Percentiles rank a stretch among this genome's conserved stretches.
phyloP scores from a whole-genome alignment of 768 basidiomycete genomes.

The Bullera alba region DNA sequence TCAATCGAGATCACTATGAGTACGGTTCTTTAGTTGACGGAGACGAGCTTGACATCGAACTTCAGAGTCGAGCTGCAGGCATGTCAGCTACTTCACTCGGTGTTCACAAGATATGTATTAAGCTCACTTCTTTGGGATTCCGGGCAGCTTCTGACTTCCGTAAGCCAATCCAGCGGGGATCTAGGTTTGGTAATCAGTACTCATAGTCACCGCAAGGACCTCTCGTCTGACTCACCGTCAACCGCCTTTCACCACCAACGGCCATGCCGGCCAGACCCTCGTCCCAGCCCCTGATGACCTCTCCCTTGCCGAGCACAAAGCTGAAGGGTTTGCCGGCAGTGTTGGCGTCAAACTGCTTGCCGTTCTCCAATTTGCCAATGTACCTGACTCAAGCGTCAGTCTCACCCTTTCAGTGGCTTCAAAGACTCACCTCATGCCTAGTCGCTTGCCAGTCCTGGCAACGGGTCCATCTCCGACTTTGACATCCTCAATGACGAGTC shows the following conservation, averaged over 20 bases:
- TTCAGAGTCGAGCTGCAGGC: conserved; percentile 60
- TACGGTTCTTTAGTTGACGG: conserved; percentile 40
- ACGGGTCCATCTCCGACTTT: conserved; percentile 74
- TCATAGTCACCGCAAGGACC: background rate
- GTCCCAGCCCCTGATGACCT: conserved; percentile 84
- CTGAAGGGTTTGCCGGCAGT: conserved; percentile 53
- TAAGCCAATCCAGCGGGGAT: conserved; percentile 47
- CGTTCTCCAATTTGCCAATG: conserved; percentile 78
- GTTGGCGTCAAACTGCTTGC: conserved; percentile 65
- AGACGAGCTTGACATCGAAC: conserved; percentile 54
- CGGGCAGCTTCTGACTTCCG: conserved; percentile 57
- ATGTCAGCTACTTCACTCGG: conserved; percentile 6
- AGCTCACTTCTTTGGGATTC: conserved; percentile 58
- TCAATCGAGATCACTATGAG: no score
- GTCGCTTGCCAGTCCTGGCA: conserved; percentile 76
- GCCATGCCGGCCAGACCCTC: conserved; percentile 88
- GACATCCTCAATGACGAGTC: conserved; percentile 67
- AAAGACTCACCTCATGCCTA: conserved; percentile 60
- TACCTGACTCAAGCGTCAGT: conserved; percentile 49
- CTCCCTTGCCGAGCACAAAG: conserved; percentile 74
- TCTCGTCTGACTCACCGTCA: conserved; percentile 48
- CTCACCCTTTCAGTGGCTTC: background rate
- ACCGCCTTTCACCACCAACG: conserved; percentile 70
- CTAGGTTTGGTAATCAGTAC: conserved; percentile 1
- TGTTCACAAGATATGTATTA: background rate